Conservation (phyloP, 129 eudicot genomes). For the Saposhnikovia divaricata region DNA sequence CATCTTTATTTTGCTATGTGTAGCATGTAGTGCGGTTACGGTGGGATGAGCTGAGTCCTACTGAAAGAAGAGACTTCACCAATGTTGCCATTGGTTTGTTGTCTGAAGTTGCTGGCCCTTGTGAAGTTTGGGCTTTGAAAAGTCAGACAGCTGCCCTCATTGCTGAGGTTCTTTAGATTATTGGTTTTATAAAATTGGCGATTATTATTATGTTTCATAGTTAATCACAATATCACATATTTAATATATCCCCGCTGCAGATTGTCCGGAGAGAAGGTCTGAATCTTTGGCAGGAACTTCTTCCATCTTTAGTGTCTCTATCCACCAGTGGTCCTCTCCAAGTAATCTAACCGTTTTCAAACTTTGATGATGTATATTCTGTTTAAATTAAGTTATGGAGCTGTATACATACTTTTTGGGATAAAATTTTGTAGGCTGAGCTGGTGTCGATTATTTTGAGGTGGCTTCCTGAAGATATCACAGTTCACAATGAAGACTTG, state of each 20-base stretch:
- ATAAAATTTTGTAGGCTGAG: conserved; percentile 60
- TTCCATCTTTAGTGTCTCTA: conserved; percentile 61
- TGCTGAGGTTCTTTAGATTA: conserved; percentile 60
- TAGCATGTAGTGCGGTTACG: conserved; percentile 91
- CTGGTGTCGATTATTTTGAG: conserved; percentile 80
- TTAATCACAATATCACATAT: not conserved
- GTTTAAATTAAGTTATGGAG: conserved; percentile 16
- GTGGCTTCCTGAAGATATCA: conserved; percentile 99
- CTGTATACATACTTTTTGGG: conserved; percentile 15
- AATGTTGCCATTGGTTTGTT: conserved; percentile 60
- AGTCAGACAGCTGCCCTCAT: conserved; percentile 91
- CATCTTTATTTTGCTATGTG: conserved; percentile 12
- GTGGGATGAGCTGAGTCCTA: conserved; percentile 73
- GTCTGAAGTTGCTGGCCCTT: conserved; percentile 60
- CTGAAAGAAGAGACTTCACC: conserved; percentile 69
- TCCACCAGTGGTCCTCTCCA: conserved; percentile 78
- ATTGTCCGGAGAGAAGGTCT: conserved; percentile 88
- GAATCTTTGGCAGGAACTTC: conserved; percentile 76
- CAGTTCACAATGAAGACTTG: conserved; percentile 94
- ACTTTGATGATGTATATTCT: conserved; percentile 7
- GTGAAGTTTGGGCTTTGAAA: conserved; percentile 85
- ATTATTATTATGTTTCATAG: not conserved
- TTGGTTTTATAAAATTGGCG: conserved; percentile 9
- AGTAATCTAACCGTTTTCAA: conserved; percentile 35
- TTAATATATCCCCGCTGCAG: conserved; percentile 32